Percentiles rank a stretch among this genome's conserved stretches.
Conservation (phyloP, 2,329 filamentous ascomycete species). For the Penicillium corylophilum region DNA sequence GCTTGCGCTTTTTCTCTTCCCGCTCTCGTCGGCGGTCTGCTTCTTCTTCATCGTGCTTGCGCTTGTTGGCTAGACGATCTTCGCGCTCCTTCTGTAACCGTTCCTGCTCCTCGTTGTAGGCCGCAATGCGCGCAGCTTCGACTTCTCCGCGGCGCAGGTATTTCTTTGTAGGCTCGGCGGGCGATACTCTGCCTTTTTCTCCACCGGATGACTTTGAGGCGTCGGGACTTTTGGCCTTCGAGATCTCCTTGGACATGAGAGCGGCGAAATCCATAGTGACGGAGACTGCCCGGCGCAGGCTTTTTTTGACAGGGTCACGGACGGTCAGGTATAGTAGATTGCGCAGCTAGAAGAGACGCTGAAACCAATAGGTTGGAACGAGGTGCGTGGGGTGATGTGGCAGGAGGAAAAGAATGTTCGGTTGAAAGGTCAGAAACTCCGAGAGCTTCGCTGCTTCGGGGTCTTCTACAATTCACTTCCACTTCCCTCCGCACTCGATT, state of each 20-base stretch:
- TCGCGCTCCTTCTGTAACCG: conserved; percentile 69
- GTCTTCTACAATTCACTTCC: conserved; percentile 6
- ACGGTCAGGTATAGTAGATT: background rate
- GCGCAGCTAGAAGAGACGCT: background rate
- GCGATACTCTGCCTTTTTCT: conserved; percentile 17
- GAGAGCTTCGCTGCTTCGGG: conserved; percentile 16
- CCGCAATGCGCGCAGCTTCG: conserved; percentile 76
- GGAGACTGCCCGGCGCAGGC: conserved; percentile 1
- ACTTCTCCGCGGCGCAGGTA: conserved; percentile 82
- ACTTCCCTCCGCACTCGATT: conserved; percentile 1
- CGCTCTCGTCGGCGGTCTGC: conserved; percentile 65
- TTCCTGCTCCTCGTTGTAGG: conserved; percentile 80
- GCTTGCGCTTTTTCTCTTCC: conserved; percentile 75
- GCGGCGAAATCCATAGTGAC: conserved; percentile 87
- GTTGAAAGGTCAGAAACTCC: conserved; percentile 5
- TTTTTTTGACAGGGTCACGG: background rate
- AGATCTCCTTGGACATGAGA: conserved; percentile 89
- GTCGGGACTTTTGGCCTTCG: conserved; percentile 66
- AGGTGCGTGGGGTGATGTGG: background rate
- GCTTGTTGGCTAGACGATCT: conserved; percentile 71
- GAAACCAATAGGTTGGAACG: background rate
- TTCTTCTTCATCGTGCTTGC: conserved; percentile 85
- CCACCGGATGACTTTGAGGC: conserved; percentile 26
- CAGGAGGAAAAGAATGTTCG: conserved; percentile 13
- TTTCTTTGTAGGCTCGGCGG: conserved; percentile 58